These are phyloP conservation scores for Eimeria zaria DNA, from an alignment of 169 alveolate species.

Conservation along the genomic window DNA sequence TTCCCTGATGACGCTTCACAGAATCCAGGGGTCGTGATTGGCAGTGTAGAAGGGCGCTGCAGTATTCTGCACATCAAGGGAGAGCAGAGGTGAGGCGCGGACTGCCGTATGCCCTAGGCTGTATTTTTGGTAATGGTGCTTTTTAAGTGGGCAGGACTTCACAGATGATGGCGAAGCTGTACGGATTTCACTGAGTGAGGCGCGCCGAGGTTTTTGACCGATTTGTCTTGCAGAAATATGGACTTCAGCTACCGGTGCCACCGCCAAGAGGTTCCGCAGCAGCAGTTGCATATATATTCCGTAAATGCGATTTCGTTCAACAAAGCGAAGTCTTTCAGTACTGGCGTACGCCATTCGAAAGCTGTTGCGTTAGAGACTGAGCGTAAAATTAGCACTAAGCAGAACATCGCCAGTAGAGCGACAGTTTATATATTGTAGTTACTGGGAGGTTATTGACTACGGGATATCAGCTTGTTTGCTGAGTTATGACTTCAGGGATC, in stretches of 20 bases:
- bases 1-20: slow-evolving; percentile 77
- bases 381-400: neutral
- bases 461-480: neutral
- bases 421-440: neutral
- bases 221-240: slow-evolving; percentile 36
- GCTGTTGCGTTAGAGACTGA: neutral
- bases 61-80: slow-evolving; percentile 73
- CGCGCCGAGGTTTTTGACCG: neutral
- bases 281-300: slow-evolving; percentile 73
- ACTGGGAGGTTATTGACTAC: neutral
- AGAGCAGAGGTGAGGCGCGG: slow-evolving; percentile 51
- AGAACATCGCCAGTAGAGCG: neutral
- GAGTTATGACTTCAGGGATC: slow-evolving; percentile 74
- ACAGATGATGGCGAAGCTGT: neutral
- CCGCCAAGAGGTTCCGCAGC: slow-evolving; percentile 81
- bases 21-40: slow-evolving; percentile 78
- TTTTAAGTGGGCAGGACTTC: neutral
- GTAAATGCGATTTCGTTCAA: slow-evolving; percentile 80
- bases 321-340: slow-evolving; percentile 79
- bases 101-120: neutral
- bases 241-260: slow-evolving; percentile 84
- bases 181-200: neutral
- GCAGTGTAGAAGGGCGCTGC: slow-evolving; percentile 82
- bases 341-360: slow-evolving; percentile 74
- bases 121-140: neutral